Evolutionary conservation across 1,284 basidiomycete species (phyloP), one percentile per base, ranked within the genome.

Genomic region (Thecaphora frezii): DNA sequence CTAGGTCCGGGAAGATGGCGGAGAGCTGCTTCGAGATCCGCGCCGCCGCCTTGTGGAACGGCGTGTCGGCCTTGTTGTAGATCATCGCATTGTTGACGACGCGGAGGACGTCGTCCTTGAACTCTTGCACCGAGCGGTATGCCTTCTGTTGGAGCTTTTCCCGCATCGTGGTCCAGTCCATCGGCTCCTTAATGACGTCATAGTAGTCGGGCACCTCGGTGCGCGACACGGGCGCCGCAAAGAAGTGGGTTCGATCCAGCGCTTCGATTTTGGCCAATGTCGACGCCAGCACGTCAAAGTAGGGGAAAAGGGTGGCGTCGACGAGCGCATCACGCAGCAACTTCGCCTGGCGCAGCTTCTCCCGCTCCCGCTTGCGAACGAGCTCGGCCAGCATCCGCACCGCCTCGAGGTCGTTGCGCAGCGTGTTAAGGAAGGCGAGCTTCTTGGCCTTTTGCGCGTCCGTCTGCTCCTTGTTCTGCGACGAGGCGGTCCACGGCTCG

Each of bases 401-500:
- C 22, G 83, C 83, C 63, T 89, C 86, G 7, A 99, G 84, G 74
- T 97, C 92, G 28, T 84, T 83, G 21, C 88, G 84, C 4, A 97
- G 80, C n/a, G 83, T 83, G 58, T 85, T 84, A 21, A 77, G 58
- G 25, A 76, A 42, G 65, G 46, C 56, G 88, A 97, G 85, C 74
- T 93, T 93, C 81, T 87, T 85, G 4, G 83, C 81, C 80, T 90
- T 91, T 64, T 97, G 67, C 2, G 64, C 66, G 16, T 73, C 70
- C 23, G 71, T 74, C 45, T 71, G 91, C 59, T 90, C 89, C 39
- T 86, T 81, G 65, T 85, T 86, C 1, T 83, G 83, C 1, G 84
- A 84, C 19, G 85, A 85, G 1, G 91, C 90, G 0, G 94, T 96
- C 96, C 94, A 98, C 0, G 94, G 96, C 82, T 98, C 94, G 28